phyloP scores from a whole-genome alignment of 169 alveolate genomes.

The Miamiensis avidus region DNA sequence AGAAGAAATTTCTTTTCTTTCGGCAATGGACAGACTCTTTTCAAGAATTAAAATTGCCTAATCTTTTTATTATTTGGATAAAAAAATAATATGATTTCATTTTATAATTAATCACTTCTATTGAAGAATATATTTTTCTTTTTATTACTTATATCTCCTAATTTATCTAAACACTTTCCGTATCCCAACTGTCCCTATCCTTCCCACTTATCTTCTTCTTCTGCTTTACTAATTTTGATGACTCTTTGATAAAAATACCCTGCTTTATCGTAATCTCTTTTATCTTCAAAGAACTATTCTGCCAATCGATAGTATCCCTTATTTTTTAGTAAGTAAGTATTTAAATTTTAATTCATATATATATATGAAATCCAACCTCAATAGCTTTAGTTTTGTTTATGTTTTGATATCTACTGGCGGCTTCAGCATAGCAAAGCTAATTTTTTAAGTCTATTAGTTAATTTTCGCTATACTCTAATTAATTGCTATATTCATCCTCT shows the following conservation, averaged over 20 bases:
- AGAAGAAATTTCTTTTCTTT: slow-evolving; percentile 12
- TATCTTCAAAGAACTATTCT: slow-evolving; percentile 40
- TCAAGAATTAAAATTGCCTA: slow-evolving; percentile 41
- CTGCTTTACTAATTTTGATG: slow-evolving; percentile 21
- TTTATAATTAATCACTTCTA: not conserved
- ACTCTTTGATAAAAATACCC: slow-evolving; percentile 46
- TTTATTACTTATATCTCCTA: slow-evolving; percentile 19
- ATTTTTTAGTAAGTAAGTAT: too few species aligned
- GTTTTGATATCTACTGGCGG: slow-evolving; percentile 21
- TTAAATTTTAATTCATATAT: too few species aligned
- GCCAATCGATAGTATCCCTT: slow-evolving; percentile 37
- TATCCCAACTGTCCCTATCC: slow-evolving; percentile 45
- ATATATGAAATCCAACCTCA: not conserved
- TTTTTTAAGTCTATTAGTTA: slow-evolving; percentile 31
- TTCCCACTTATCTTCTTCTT: slow-evolving; percentile 14
- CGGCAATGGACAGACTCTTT: slow-evolving; percentile 31
- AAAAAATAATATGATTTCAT: too few species aligned
- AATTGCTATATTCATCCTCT: not conserved
- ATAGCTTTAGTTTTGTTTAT: slow-evolving; percentile 41
- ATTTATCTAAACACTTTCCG: slow-evolving; percentile 41
- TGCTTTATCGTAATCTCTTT: slow-evolving; percentile 27
- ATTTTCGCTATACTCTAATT: slow-evolving; percentile 32
- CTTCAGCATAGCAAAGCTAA: slow-evolving; percentile 34
- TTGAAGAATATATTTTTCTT: too few species aligned
- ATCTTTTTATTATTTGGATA: not conserved